Evolutionary conservation across 768 basidiomycete genomes (phyloP), one percentile per base, ranked within the genome.

Genomic region (Pleurotus ostreatus): DNA sequence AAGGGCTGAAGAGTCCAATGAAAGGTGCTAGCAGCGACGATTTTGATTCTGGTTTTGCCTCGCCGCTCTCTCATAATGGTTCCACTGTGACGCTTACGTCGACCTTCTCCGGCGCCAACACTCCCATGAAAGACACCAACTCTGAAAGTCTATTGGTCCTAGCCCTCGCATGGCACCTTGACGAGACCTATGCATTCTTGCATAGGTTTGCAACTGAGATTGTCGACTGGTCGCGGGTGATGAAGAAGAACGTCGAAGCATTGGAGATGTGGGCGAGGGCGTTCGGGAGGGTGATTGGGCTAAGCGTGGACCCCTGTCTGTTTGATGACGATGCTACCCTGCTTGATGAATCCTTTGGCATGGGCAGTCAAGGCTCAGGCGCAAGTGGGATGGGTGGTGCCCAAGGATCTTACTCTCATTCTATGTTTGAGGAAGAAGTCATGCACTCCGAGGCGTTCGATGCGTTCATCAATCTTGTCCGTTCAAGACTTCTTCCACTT

Each of bases 231-330:
- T 75, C 79, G 7, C 71, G 76, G 48, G 71, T 71, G 54, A 80
- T 82, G 70, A 73, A 74, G 23, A 74, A 72, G 3, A 68, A 81
- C 11, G 73, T 85, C 48, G 68, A 72, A 26, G 73, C 71, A 8
- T 73, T 92, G 34, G 71, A 79, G 46, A 68, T 71, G 11, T 92
- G 89, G 89, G 80, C 86, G 9, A 63, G 78, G 25, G 73, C 77
- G 22, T 92, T 92, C 65, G 85, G 81, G 3, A 75, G 76, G 49
- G 86, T 88, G 12, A 84, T 89, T 20, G 86, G 86, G 2, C 69
- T 89, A 57, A 71, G 77, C 9, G 60, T 74, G 13, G 76, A 78
- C 7, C n/a, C 22, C 13, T 25, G 46, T 20, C 12, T 40, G 30
- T 22, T 51, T 60, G 70, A 22, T 63, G 68, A 22, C 75, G 74